Conservation (phyloP, 2,329 filamentous ascomycete genomes). For the Lasiodiplodia gonubiensis region DNA sequence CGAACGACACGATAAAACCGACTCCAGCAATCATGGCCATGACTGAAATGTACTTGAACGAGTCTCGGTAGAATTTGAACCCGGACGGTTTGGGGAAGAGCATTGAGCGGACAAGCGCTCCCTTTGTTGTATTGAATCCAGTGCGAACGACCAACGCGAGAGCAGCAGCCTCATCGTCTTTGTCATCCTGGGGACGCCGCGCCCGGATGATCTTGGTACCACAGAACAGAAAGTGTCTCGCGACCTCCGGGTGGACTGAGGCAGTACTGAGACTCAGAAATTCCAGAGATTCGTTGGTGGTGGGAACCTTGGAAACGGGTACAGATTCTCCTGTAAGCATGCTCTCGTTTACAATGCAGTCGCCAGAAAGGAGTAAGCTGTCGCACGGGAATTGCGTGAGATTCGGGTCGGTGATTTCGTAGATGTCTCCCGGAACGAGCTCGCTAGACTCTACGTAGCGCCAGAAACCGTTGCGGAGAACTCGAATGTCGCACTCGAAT, state of each 20-base stretch:
- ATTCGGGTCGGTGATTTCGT: constrained; percentile 93
- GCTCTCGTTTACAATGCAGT: constrained; percentile 98
- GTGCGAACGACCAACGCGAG: constrained; percentile 91
- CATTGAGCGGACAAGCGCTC: constrained; percentile 94
- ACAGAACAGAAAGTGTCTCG: constrained; percentile 89
- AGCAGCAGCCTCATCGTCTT: constrained; percentile 85
- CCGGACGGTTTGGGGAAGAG: constrained; percentile 97
- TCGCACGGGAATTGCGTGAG: constrained; percentile 89
- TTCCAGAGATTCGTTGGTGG: constrained; percentile 78
- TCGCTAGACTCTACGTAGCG: constrained; percentile 84
- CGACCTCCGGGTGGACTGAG: constrained; percentile 80
- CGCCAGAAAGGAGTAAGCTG: constrained; percentile 86
- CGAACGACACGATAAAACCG: constrained; percentile 87
- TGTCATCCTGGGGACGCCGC: constrained; percentile 82
- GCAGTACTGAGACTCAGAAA: constrained; percentile 79
- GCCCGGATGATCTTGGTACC: constrained; percentile 95
- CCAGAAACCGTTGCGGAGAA: constrained; percentile 95
- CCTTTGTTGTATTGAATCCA: constrained; percentile 97
- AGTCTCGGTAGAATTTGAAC: constrained; percentile 98
- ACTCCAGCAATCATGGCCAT: constrained; percentile 87
- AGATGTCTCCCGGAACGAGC: constrained; percentile 92
- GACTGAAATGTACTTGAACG: constrained; percentile 95
- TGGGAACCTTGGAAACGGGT: constrained; percentile 89
- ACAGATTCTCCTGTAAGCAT: constrained; percentile 98
- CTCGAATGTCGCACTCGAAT: constrained; percentile 94